These are phyloP conservation scores for Crithidia sp. DNA, from an alignment of 208 protist species.

Conservation along the genomic window DNA sequence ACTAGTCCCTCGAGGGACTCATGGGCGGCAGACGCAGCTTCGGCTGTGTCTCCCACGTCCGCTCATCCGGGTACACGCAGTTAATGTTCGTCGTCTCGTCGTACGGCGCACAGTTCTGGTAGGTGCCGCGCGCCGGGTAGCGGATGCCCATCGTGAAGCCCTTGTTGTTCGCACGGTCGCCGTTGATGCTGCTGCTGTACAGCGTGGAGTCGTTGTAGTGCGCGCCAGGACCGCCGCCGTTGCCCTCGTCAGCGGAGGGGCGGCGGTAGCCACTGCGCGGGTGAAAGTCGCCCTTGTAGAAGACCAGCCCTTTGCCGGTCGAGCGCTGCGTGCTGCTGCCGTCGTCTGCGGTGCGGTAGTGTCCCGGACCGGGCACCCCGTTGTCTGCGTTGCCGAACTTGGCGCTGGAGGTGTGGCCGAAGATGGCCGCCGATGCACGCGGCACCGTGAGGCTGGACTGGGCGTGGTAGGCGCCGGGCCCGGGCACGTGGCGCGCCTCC, in stretches of 20 bases:
- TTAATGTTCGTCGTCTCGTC: conserved; percentile 83
- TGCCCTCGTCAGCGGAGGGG: conserved; percentile 19
- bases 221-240: conserved; percentile 41
- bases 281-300: conserved; percentile 83
- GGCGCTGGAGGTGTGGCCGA: conserved; percentile 34
- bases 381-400: conserved; percentile 35
- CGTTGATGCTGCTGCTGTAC: conserved; percentile 61
- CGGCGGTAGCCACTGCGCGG: conserved; percentile 28
- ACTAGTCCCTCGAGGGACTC: background rate
- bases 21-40: conserved; percentile 32
- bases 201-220: conserved; percentile 62
- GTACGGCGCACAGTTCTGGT: conserved; percentile 67
- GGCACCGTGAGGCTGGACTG: conserved; percentile 13
- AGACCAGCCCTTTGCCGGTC: conserved; percentile 36
- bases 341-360: conserved; percentile 45
- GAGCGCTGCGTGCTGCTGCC: conserved; percentile 2
- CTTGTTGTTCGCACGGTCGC: conserved; percentile 45
- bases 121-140: conserved; percentile 78
- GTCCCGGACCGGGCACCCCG: conserved; percentile 62
- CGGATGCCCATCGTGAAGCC: conserved; percentile 75
- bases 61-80: conserved; percentile 78
- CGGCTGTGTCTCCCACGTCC: conserved; percentile 53
- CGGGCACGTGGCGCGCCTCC: conserved; percentile 11
- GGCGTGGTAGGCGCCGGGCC: conserved; percentile 29
- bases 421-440: conserved; percentile 27